phyloP scores from a whole-genome alignment of 176 grass and related monocot genomes.

The Luzula sylvatica region DNA sequence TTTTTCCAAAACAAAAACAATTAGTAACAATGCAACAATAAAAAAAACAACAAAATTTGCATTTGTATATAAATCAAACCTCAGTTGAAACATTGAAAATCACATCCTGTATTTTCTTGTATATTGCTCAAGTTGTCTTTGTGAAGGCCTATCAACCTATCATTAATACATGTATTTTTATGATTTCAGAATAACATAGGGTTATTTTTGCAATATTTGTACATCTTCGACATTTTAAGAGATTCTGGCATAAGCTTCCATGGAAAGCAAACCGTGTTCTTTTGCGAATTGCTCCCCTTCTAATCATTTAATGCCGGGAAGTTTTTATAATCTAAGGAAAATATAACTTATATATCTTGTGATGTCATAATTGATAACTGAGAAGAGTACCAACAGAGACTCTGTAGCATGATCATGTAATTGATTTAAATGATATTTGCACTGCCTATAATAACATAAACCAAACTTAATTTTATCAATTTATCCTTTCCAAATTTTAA shows the following conservation, averaged over 20 bases:
- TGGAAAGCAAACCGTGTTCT: slow-evolving; percentile 40
- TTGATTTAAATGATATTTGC: slow-evolving; percentile 46
- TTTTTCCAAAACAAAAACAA: too few relatives aligned
- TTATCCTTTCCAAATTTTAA: too few relatives aligned
- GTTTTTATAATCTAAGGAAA: too few relatives aligned
- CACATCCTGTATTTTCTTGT: slow-evolving; percentile 44
- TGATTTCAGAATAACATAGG: not conserved
- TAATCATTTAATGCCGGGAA: too few relatives aligned
- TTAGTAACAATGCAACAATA: too few relatives aligned
- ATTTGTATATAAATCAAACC: slow-evolving; percentile 27
- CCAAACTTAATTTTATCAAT: too few relatives aligned
- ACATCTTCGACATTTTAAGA: slow-evolving; percentile 53
- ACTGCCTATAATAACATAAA: too few relatives aligned
- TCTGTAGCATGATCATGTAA: slow-evolving; percentile 49
- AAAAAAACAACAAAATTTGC: too few relatives aligned
- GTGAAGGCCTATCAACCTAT: slow-evolving; percentile 43
- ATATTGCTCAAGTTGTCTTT: slow-evolving; percentile 33
- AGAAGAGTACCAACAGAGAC: slow-evolving; percentile 42
- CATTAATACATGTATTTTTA: not conserved
- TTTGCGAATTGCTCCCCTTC: slow-evolving; percentile 61
- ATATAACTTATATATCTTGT: slow-evolving; percentile 29
- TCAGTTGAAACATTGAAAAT: slow-evolving; percentile 42
- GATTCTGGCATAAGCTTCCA: slow-evolving; percentile 50
- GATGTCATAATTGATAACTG: slow-evolving; percentile 50
- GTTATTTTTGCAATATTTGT: too few relatives aligned